phyloP scores from a whole-genome alignment of 805 yeast genomes.

The Saturnispora zaruensis region DNA sequence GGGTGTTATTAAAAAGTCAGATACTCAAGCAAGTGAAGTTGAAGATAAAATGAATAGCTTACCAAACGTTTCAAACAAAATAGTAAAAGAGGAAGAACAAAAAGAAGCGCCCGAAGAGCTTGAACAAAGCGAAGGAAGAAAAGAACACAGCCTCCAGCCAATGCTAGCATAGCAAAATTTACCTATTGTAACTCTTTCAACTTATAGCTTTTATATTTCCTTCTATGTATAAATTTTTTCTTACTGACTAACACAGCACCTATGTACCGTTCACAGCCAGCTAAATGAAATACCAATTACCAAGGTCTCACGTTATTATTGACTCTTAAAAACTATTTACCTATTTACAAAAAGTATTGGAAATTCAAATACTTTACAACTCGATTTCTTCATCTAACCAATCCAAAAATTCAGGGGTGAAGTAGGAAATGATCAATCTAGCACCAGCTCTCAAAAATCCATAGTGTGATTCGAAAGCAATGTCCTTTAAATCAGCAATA shows the following conservation, averaged over 20 bases:
- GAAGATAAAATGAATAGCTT: constrained; percentile 15
- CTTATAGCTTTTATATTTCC: neutral
- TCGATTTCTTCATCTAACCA: constrained; percentile 53
- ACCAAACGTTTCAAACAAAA: constrained; percentile 27
- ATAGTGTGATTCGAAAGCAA: constrained; percentile 79
- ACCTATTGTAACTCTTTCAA: neutral
- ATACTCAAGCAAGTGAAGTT: constrained; percentile 6
- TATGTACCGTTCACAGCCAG: neutral
- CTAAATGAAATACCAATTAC: neutral
- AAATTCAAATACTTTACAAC: constrained; percentile 13
- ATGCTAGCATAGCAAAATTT: neutral
- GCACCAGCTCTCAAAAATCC: constrained; percentile 97
- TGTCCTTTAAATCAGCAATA: constrained; percentile 69
- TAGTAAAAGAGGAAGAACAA: constrained; percentile 7
- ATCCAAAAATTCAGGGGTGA: constrained; percentile 91
- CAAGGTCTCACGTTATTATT: neutral
- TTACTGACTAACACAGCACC: neutral
- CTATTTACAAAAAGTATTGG: neutral
- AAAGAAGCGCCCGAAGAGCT: constrained; percentile 9
- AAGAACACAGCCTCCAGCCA: constrained; percentile 15
- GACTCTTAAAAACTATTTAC: neutral
- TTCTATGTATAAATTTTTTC: neutral
- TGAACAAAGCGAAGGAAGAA: constrained; percentile 11
- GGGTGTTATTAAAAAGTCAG: constrained; percentile 8
- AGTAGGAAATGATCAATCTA: constrained; percentile 78